Evolutionary conservation across 2,329 filamentous ascomycete genomes (phyloP).

Genomic region (Pezicula radicicola): DNA sequence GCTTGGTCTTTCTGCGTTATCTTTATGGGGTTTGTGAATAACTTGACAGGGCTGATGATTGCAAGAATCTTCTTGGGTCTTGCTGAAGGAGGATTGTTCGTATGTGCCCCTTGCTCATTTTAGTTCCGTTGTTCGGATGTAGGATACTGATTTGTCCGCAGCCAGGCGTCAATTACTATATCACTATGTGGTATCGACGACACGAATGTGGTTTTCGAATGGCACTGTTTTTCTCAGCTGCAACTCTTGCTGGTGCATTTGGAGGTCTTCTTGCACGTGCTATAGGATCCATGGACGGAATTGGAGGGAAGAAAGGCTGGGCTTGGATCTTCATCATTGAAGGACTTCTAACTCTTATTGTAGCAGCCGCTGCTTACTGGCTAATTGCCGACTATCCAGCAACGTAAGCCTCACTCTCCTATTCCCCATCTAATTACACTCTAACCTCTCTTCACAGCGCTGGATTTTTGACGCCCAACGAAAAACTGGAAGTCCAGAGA

Average conservation of each 20-base stretch:
- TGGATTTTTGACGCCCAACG: slow-evolving; percentile 36
- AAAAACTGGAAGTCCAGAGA: slow-evolving; percentile 24
- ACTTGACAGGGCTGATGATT: slow-evolving; percentile 28
- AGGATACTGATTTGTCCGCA: neutral
- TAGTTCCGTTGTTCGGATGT: neutral
- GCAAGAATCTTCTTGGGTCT: slow-evolving; percentile 21
- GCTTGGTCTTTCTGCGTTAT: slow-evolving; percentile 34
- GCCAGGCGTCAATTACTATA: slow-evolving; percentile 36
- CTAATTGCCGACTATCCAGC: slow-evolving; percentile 18
- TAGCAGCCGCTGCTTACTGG: slow-evolving; percentile 25
- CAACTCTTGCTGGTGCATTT: slow-evolving; percentile 49
- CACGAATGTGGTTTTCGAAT: slow-evolving; percentile 57
- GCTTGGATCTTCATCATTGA: slow-evolving; percentile 51
- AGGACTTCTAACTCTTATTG: slow-evolving; percentile 40
- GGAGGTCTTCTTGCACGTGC: slow-evolving; percentile 41
- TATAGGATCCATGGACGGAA: slow-evolving; percentile 41
- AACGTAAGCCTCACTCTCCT: slow-evolving; percentile 4
- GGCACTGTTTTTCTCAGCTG: slow-evolving; percentile 56
- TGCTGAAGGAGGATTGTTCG: slow-evolving; percentile 17
- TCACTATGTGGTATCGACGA: slow-evolving; percentile 53
- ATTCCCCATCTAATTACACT: neutral
- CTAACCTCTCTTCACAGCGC: slow-evolving; percentile 27
- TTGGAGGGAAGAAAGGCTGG: slow-evolving; percentile 39
- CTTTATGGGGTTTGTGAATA: slow-evolving; percentile 27
- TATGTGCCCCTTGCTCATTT: neutral